These are phyloP conservation scores for Dendrobium nobile DNA, from an alignment of 106 monocot genomes.

Conservation along the genomic window DNA sequence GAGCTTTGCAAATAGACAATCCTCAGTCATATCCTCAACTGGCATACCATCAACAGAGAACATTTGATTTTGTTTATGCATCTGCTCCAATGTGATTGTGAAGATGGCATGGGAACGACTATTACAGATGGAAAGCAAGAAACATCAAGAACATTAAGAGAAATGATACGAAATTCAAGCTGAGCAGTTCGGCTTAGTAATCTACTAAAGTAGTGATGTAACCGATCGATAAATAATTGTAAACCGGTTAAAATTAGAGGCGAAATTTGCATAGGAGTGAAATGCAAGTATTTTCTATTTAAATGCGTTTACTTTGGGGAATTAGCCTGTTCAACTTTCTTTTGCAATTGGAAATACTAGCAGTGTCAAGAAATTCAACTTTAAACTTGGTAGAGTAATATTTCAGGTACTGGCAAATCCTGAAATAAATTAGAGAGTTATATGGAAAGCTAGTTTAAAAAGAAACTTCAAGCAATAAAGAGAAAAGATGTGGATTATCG, in stretches of 20 bases:
- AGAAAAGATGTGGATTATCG: background rate
- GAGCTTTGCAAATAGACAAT: slow-evolving; percentile 90
- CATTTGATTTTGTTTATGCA: slow-evolving; percentile 66
- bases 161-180: slow-evolving; percentile 1
- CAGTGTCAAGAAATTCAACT: background rate
- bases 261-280: background rate
- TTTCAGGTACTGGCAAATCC: background rate
- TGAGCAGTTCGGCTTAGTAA: too few relatives aligned
- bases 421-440: background rate
- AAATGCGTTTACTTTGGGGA: background rate
- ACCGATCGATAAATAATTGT: background rate
- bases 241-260: background rate
- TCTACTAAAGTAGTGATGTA: background rate
- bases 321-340: background rate
- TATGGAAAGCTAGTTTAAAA: background rate
- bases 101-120: slow-evolving; percentile 99
- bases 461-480: background rate
- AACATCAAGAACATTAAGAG: slow-evolving; percentile 15
- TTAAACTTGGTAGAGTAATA: background rate
- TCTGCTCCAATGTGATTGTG: slow-evolving; percentile 98
- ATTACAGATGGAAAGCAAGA: slow-evolving; percentile 13
- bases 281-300: background rate
- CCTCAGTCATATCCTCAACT: slow-evolving; percentile 72
- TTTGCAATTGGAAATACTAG: background rate
- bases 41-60: slow-evolving; percentile 40